phyloP scores from a whole-genome alignment of 441 rosid species.

The Pelargonium fulgidum region DNA sequence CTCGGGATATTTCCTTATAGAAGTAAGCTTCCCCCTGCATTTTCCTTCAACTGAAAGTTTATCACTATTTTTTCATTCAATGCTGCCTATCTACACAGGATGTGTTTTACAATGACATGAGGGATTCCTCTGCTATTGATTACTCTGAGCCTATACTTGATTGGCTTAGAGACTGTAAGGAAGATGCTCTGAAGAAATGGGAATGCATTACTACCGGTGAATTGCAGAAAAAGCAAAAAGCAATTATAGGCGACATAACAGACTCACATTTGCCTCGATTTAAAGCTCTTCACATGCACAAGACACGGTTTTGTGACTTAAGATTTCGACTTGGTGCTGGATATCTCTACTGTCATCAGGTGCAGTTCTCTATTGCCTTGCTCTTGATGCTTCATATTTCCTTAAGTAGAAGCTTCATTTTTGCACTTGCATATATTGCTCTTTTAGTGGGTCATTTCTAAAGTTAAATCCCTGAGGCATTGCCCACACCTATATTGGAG shows the following conservation, averaged over 20 bases:
- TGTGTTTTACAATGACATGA: constrained; percentile 68
- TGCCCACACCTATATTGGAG: too few relatives aligned
- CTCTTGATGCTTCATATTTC: not conserved
- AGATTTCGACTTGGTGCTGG: constrained; percentile 76
- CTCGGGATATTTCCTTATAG: constrained; percentile 86
- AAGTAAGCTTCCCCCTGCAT: constrained; percentile 36
- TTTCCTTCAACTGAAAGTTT: constrained; percentile 5
- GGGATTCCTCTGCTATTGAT: constrained; percentile 53
- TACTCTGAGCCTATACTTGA: constrained; percentile 62
- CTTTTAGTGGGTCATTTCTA: constrained; percentile 8
- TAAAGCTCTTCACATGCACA: constrained; percentile 52
- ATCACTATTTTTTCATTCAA: constrained; percentile 16
- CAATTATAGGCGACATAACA: constrained; percentile 35
- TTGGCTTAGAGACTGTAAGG: constrained; percentile 64
- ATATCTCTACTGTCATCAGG: constrained; percentile 90
- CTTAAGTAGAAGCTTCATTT: not conserved
- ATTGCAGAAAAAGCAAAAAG: constrained; percentile 49
- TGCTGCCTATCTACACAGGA: constrained; percentile 38
- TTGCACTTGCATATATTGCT: constrained; percentile 2
- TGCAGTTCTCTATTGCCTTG: constrained; percentile 15
- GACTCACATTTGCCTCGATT: constrained; percentile 48
- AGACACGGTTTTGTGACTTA: constrained; percentile 54
- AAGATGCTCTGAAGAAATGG: constrained; percentile 70
- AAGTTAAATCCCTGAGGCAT: too few relatives aligned
- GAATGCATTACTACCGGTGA: constrained; percentile 56